These are phyloP conservation scores for Rhynchospora breviuscula DNA, from an alignment of 176 grass and related monocot genomes.

Conservation along the genomic window DNA sequence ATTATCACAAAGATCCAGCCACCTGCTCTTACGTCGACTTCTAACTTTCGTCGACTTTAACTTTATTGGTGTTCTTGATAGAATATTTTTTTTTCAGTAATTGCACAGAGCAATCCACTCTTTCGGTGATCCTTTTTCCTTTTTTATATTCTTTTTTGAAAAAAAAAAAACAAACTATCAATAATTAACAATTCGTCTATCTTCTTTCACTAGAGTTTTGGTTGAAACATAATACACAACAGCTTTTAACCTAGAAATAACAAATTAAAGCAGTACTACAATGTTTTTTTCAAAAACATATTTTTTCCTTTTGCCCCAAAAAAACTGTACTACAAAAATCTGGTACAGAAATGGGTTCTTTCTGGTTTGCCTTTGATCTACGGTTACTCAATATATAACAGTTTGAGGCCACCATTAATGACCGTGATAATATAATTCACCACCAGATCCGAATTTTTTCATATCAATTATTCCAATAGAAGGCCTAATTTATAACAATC, in stretches of 20 bases:
- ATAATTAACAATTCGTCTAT: neutral
- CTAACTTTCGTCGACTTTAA: too few species aligned
- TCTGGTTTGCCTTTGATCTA: neutral
- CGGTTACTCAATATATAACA: too few species aligned
- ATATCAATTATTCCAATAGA: neutral
- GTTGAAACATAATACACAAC: neutral
- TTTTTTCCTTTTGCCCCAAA: too few species aligned
- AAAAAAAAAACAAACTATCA: neutral
- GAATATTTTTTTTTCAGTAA: neutral
- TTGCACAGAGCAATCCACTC: neutral
- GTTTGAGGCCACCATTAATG: too few species aligned
- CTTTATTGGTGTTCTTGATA: too few species aligned
- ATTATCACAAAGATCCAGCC: too few species aligned
- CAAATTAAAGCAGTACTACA: neutral
- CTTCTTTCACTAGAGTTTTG: neutral
- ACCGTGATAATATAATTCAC: neutral
- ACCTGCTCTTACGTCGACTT: too few species aligned
- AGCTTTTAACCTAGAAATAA: neutral
- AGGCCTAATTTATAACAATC: slow-evolving; percentile 6
- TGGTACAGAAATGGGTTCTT: neutral
- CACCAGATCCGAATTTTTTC: neutral
- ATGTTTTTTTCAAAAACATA: too few species aligned
- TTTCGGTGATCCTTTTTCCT: neutral
- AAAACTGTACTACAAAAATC: neutral
- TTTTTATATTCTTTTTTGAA: neutral